phyloP scores from a whole-genome alignment of 805 yeast genomes.

The Teunomyces gatunensis region DNA sequence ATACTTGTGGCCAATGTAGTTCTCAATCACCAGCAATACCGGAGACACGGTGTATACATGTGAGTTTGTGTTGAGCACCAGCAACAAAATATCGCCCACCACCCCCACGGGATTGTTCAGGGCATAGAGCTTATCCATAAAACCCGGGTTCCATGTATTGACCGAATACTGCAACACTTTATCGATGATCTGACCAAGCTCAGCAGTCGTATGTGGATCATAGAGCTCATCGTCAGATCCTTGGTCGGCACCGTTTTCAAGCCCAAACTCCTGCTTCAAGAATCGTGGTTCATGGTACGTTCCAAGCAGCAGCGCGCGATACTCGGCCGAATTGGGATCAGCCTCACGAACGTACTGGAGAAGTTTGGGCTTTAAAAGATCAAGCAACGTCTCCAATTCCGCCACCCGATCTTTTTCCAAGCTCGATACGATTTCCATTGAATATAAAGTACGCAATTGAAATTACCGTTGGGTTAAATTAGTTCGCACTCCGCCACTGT shows the following conservation, averaged over 20 bases:
- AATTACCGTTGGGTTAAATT: too few relatives aligned
- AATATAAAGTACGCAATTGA: neutral
- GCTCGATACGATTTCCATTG: neutral
- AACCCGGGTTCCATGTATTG: constrained; percentile 86
- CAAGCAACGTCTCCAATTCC: constrained; percentile 56
- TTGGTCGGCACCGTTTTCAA: constrained; percentile 18
- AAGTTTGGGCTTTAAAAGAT: constrained; percentile 50
- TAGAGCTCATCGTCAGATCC: constrained; percentile 31
- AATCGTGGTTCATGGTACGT: constrained; percentile 49
- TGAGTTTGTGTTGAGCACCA: constrained; percentile 75
- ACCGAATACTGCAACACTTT: constrained; percentile 63
- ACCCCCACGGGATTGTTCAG: constrained; percentile 85
- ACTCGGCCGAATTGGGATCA: constrained; percentile 31
- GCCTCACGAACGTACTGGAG: constrained; percentile 51
- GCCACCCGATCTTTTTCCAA: constrained; percentile 48
- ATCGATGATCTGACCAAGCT: constrained; percentile 50
- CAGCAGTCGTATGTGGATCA: constrained; percentile 13
- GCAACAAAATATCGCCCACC: constrained; percentile 64
- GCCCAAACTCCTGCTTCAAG: constrained; percentile 30
- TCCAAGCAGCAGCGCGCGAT: constrained; percentile 49
- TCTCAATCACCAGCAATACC: constrained; percentile 71
- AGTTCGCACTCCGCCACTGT: neutral
- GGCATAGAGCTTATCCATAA: constrained; percentile 79
- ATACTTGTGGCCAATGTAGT: constrained; percentile 61
- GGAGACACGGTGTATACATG: constrained; percentile 88